Conservation (phyloP, 768 basidiomycete genomes). For the Dentipellis fragilis region DNA sequence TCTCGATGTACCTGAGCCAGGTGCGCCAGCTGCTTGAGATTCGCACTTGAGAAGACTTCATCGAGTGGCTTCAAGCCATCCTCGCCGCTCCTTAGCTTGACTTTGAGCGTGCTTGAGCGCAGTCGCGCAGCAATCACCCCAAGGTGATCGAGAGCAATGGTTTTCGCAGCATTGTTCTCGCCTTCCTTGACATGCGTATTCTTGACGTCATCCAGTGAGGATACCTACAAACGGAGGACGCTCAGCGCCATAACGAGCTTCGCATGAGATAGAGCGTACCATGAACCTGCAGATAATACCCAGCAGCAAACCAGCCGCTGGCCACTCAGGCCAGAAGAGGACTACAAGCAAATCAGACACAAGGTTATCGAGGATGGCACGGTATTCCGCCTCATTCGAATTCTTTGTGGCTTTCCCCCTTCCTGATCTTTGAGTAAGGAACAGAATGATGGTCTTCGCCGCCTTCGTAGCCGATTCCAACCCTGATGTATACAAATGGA, state of each 20-base stretch:
- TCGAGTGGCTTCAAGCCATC: constrained; percentile 49
- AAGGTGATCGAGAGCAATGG: constrained; percentile 86
- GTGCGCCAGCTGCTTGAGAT: constrained; percentile 42
- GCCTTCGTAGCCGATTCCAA: constrained; percentile 78
- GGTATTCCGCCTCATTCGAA: constrained; percentile 90
- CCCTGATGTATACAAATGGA: constrained; percentile 58
- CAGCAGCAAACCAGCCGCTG: constrained; percentile 76
- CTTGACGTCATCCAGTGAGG: constrained; percentile 77
- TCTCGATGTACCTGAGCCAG: constrained; percentile 56
- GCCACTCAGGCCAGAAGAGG: constrained; percentile 96
- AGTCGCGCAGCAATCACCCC: constrained; percentile 87
- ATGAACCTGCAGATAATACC: constrained; percentile 77
- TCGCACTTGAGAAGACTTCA: constrained; percentile 53
- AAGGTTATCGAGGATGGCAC: constrained; percentile 84
- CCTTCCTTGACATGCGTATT: constrained; percentile 26
- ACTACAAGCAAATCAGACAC: constrained; percentile 82
- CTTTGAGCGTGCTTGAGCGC: constrained; percentile 41
- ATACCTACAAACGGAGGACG: constrained; percentile 39
- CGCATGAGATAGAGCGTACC: constrained; percentile 34
- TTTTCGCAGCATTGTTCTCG: constrained; percentile 81
- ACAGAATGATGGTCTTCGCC: constrained; percentile 60
- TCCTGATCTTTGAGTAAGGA: constrained; percentile 48
- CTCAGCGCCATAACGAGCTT: not conserved
- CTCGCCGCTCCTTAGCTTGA: constrained; percentile 24
- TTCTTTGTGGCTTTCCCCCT: constrained; percentile 85